Evolutionary conservation across 495 filamentous ascomycete species (phyloP), one percentile per base, ranked within the genome.

Genomic region (Achaetomiella virescens): DNA sequence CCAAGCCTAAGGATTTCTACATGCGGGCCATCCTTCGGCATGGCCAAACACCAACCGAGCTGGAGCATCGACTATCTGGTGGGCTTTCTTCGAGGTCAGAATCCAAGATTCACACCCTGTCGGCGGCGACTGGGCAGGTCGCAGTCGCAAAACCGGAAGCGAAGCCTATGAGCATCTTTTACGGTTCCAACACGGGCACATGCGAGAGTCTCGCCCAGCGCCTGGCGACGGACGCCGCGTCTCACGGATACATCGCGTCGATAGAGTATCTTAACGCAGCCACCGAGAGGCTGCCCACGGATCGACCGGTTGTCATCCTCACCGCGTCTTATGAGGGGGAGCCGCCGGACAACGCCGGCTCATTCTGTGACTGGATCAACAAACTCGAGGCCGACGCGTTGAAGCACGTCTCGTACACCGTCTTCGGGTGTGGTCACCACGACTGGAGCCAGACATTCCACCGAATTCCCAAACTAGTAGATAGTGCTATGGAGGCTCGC

Each of bases 371-470:
- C 35, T 91, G 86, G 87, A 48, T 89, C 5, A 71, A 77, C 46
- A 70, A 60, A 15, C 64, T 84, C 12, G 75, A 84, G 58, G 81
- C 65, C 0, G 66, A 72, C 24, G 70, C 72, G 14, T 66, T 86
- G 2, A 65, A 78, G 33, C 77, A 75, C 17, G 76, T 83, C 1
- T 71, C 78, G 10, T 91, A 82, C 61, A 75, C 85, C 0, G 81
- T 87, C 10, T 90, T 85, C 63, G 87, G 84, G 2, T 81, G 75
- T 41, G 82, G 75, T 25, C 72, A 76, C 54, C 71, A 66, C 52
- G 82, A 91, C 60, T 91, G 88, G 88, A 71, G 72, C 0, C 66
- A 80, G 35, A 91, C 88, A 3, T 90, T 88, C 72, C 85, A 91
- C 56, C 74, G 75, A 27, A 76, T 92, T 22, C 88, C 88, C 11